These are phyloP conservation scores for Albugo candida DNA, from an alignment of 352 stramenopile genomes.

Conservation along the genomic window DNA sequence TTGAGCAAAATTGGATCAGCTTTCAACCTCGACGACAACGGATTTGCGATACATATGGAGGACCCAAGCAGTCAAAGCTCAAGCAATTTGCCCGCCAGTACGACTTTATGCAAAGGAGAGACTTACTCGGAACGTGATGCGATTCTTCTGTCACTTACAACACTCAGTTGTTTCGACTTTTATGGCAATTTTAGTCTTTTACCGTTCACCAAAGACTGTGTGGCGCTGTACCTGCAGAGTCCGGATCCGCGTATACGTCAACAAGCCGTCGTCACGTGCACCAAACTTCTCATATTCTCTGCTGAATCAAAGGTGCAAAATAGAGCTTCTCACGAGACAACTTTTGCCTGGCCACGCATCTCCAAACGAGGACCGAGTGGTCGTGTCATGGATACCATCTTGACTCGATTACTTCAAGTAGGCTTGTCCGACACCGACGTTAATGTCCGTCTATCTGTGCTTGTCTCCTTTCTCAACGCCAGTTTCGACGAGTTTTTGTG, in stretches of 20 bases:
- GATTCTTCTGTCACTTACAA: constrained; percentile 83
- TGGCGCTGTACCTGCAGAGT: constrained; percentile 84
- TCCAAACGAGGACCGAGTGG: constrained; percentile 69
- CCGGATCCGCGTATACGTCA: constrained; percentile 77
- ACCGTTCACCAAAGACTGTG: constrained; percentile 89
- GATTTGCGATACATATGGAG: background rate
- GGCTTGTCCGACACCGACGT: constrained; percentile 84
- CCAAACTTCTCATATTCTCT: constrained; percentile 44
- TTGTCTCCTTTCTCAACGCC: constrained; percentile 74
- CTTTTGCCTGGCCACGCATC: constrained; percentile 28
- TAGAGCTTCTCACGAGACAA: constrained; percentile 9
- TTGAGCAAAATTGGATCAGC: background rate
- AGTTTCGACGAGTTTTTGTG: constrained; percentile 88
- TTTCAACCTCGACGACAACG: background rate
- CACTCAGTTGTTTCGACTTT: constrained; percentile 87
- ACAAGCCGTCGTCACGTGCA: constrained; percentile 75
- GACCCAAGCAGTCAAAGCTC: background rate
- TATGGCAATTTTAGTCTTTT: constrained; percentile 85
- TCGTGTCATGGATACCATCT: constrained; percentile 84
- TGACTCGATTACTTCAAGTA: constrained; percentile 83
- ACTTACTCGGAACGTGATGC: constrained; percentile 50
- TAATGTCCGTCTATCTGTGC: constrained; percentile 83
- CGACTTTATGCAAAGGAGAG: constrained; percentile 46
- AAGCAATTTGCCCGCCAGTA: background rate
- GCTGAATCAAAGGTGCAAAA: background rate